Evolutionary conservation across 1,139 yeast species (phyloP), one percentile per base, ranked within the genome.

Genomic region (Blastobotrys malaysiensis): DNA sequence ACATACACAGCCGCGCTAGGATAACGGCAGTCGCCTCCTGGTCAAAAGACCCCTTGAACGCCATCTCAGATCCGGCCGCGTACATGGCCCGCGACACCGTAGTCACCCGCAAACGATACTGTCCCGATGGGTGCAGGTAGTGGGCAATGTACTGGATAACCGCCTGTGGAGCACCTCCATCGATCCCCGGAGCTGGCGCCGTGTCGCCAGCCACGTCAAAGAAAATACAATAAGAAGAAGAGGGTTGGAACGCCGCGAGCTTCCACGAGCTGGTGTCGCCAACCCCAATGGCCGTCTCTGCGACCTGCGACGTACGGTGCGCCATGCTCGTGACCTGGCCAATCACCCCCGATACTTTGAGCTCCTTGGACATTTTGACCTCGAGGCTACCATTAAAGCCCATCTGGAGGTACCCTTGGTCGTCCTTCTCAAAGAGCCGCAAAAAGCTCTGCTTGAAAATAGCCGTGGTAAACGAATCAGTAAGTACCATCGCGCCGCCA

Each of bases 391-490:
- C 73, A 55, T 67, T 64, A 77, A 89, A 89, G 36, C 96, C 97
- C 90, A 88, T 69, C 50, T 68, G 65, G 84, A 73, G 81, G 80
- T 79, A 86, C 49, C 96, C 97, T 52, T 86, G 91, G 43, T 78
- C 83, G 69, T 91, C 97, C 69, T 85, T 86, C 64, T 81, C 78
- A 73, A 88, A 89, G 64, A 89, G 76, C 68, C 96, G 83, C 63
- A 88, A 78, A 71, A 87, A 88, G 11, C 96, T 86, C 72, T 90
- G 96, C 71, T 89, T 89, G 77, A 91, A 91, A 63, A 91, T 90
- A 5, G 97, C 84, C 5, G 97, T 90, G 46, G 96, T 88, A 73
- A 91, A 91, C 6, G 97, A 93, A 77, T 91, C 98, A 1, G 96
- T 80, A 63, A 91, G 79, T 53, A 91, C 81, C 65, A 91, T 75